These are phyloP conservation scores for Phyllachora maydis DNA, from an alignment of 2,329 filamentous ascomycete genomes.

Conservation along the genomic window DNA sequence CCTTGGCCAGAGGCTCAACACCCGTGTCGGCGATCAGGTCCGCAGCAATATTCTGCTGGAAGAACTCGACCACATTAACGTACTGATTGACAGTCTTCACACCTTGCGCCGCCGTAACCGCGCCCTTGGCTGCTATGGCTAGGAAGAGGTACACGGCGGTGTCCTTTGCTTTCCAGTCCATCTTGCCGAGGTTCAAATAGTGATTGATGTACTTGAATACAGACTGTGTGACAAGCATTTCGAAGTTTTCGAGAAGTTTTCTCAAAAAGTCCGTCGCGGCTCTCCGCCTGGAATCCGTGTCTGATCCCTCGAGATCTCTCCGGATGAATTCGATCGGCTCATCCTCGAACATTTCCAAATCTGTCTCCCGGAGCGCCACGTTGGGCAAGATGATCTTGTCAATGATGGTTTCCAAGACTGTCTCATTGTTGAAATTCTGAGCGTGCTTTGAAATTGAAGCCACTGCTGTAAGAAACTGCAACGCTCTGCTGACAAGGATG, in stretches of 20 bases:
- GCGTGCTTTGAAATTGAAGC: conserved; percentile 62
- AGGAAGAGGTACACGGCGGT: conserved; percentile 95
- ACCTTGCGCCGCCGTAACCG: conserved; percentile 69
- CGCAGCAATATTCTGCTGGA: conserved; percentile 78
- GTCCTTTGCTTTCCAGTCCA: conserved; percentile 93
- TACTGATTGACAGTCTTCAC: conserved; percentile 77
- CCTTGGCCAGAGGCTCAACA: conserved; percentile 77
- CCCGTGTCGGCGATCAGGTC: conserved; percentile 56
- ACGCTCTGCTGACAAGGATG: conserved; percentile 76
- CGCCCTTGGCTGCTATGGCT: conserved; percentile 81
- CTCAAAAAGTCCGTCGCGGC: conserved; percentile 90
- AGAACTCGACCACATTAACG: conserved; percentile 84
- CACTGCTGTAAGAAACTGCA: conserved; percentile 86
- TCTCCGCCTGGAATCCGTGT: conserved; percentile 78
- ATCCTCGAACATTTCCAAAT: conserved; percentile 91
- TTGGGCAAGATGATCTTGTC: conserved; percentile 95
- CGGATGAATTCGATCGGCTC: conserved; percentile 98
- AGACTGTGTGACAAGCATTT: conserved; percentile 65
- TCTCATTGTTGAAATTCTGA: conserved; percentile 64
- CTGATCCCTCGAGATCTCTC: conserved; percentile 84
- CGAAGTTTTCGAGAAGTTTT: conserved; percentile 76
- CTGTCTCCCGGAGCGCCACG: conserved; percentile 74
- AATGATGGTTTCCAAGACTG: conserved; percentile 65
- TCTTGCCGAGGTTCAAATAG: conserved; percentile 61
- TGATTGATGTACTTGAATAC: conserved; percentile 73